Percentiles rank a stretch among this genome's conserved stretches.
These are phyloP conservation scores for Tripterygium wilfordii DNA, from an alignment of 177 flowering plant genomes.

Conservation along the genomic window DNA sequence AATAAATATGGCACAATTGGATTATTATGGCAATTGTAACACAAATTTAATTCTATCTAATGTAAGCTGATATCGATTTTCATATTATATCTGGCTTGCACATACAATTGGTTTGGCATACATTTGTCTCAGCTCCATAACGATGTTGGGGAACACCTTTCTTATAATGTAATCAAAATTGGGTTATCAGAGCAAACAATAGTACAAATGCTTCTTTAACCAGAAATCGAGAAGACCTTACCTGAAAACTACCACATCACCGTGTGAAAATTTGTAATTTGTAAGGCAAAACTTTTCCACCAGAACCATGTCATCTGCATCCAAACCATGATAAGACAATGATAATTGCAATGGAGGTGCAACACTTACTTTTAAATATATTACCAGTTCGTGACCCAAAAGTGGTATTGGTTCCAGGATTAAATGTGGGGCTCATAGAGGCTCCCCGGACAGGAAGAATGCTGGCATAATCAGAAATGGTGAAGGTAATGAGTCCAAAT, in stretches of 20 bases:
- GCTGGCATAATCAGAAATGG: slow-evolving; percentile 69
- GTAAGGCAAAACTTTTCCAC: slow-evolving; percentile 73
- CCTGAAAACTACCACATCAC: slow-evolving; percentile 80
- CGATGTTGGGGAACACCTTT: too few species aligned
- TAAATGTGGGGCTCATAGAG: slow-evolving; percentile 86
- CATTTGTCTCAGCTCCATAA: too few species aligned
- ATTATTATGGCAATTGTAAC: too few species aligned
- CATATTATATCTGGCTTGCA: too few species aligned
- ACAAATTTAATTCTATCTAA: too few species aligned
- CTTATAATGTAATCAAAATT: too few species aligned
- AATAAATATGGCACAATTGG: too few species aligned
- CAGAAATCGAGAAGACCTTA: slow-evolving; percentile 15
- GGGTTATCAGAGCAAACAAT: too few species aligned
- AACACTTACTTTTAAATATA: not conserved
- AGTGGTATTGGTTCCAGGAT: slow-evolving; percentile 38
- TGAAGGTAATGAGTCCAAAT: slow-evolving; percentile 53
- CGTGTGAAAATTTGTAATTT: slow-evolving; percentile 69
- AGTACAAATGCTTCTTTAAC: too few species aligned
- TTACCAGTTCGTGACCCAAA: slow-evolving; percentile 17
- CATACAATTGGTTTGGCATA: too few species aligned
- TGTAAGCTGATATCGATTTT: too few species aligned
- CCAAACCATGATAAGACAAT: slow-evolving; percentile 11
- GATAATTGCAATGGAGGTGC: not conserved
- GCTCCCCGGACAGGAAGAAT: slow-evolving; percentile 49
- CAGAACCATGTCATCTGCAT: slow-evolving; percentile 70